A percentile compares a stretch with the other conserved stretches of the same genome.
These are phyloP conservation scores for Hordeum pubiflorum DNA, from an alignment of 202 grass and related monocot genomes.

Conservation along the genomic window DNA sequence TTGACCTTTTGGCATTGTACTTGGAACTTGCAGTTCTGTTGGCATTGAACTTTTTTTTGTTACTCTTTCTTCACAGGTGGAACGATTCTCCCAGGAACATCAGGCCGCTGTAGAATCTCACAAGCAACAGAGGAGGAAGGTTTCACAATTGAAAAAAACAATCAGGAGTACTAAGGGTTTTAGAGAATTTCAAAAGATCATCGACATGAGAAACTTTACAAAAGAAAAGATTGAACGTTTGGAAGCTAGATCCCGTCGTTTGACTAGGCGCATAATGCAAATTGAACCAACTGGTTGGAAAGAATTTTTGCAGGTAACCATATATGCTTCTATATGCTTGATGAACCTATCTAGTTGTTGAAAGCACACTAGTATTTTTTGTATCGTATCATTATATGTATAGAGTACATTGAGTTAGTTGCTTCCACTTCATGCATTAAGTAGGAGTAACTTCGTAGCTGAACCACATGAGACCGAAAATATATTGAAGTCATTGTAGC, in stretches of 20 bases:
- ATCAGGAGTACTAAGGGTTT: slow-evolving; percentile 83
- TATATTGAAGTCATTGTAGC: slow-evolving; percentile 2
- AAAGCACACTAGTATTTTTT: not conserved
- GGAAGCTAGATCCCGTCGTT: slow-evolving; percentile 62
- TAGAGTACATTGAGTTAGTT: not conserved
- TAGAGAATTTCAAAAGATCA: slow-evolving; percentile 75
- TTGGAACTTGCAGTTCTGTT: slow-evolving; percentile 9
- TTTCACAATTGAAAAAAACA: slow-evolving; percentile 88
- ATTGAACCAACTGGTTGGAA: slow-evolving; percentile 99
- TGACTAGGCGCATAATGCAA: slow-evolving; percentile 69
- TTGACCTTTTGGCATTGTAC: not conserved
- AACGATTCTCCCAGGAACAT: slow-evolving; percentile 66
- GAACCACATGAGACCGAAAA: not conserved
- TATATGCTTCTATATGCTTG: slow-evolving; percentile 21
- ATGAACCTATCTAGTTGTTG: not conserved
- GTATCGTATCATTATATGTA: not conserved
- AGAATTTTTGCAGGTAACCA: slow-evolving; percentile 87
- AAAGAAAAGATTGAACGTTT: slow-evolving; percentile 86
- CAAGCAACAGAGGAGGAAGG: slow-evolving; percentile 73
- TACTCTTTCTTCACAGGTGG: slow-evolving; percentile 47
- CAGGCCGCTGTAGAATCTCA: slow-evolving; percentile 61
- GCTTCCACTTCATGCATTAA: not conserved
- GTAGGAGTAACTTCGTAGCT: not conserved
- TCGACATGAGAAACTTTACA: slow-evolving; percentile 78
- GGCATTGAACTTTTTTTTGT: slow-evolving; percentile 22